These are phyloP conservation scores for Suillus subluteus DNA, from an alignment of 768 basidiomycete species.

Conservation along the genomic window DNA sequence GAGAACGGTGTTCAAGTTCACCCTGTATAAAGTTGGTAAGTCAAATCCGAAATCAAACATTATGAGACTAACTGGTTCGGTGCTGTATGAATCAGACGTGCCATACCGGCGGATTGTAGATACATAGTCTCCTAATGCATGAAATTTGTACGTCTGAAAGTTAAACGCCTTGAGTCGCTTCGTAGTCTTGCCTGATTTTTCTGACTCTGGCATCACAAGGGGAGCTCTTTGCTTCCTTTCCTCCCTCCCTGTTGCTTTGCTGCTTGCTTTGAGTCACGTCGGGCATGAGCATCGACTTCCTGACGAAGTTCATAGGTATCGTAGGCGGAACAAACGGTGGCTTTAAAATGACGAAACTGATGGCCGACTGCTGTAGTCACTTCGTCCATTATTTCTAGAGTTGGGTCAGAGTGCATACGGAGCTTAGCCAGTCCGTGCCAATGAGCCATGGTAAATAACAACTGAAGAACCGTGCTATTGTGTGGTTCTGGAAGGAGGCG, in stretches of 20 bases:
- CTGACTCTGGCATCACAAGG: no score
- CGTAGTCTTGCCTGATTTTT: no score
- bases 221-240: not conserved
- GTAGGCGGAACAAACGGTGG: conserved; percentile 25
- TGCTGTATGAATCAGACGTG: not conserved
- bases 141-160: conserved; percentile 29
- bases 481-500: conserved; percentile 34
- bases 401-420: conserved; percentile 32
- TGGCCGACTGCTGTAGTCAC: conserved; percentile 26
- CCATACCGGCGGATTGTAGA: not conserved
- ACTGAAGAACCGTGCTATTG: conserved; percentile 22
- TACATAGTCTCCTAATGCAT: conserved; percentile 23
- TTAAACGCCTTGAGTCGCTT: conserved; percentile 13
- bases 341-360: conserved; percentile 26
- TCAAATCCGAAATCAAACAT: not conserved
- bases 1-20: conserved; percentile 3
- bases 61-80: not conserved
- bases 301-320: conserved; percentile 32
- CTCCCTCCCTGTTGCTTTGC: not conserved
- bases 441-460: conserved; percentile 32
- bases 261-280: conserved; percentile 11
- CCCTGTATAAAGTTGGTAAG: not conserved
- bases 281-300: conserved; percentile 29
- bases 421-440: conserved; percentile 44
- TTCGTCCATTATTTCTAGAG: conserved; percentile 22